Evolutionary conservation across 2,329 filamentous ascomycete genomes (phyloP).

Genomic region (Nothophoma quercina): DNA sequence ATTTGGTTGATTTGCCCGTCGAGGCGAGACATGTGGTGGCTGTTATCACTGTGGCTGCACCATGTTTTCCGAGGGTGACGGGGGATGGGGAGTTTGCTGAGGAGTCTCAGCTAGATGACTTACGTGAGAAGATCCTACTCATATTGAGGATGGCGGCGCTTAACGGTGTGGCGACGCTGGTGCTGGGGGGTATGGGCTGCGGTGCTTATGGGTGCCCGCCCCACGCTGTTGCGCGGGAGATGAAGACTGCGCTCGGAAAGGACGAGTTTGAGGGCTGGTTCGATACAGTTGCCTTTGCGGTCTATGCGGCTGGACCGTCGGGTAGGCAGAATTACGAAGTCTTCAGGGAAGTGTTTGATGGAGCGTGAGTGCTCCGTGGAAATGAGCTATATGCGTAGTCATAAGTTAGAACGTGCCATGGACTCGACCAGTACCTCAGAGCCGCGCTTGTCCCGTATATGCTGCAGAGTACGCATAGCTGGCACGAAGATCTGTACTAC

Average conservation of each 20-base stretch:
- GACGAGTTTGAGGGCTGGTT: slow-evolving; percentile 35
- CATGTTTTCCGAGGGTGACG: slow-evolving; percentile 20
- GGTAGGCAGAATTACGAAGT: slow-evolving; percentile 21
- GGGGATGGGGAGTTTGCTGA: slow-evolving; percentile 19
- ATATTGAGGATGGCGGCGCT: slow-evolving; percentile 25
- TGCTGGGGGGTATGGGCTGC: slow-evolving; percentile 36
- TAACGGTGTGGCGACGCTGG: slow-evolving; percentile 26
- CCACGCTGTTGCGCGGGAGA: slow-evolving; percentile 24
- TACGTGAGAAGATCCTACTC: slow-evolving; percentile 30
- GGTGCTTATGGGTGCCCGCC: slow-evolving; percentile 34
- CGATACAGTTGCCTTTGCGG: slow-evolving; percentile 26
- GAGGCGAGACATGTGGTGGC: slow-evolving; percentile 19
- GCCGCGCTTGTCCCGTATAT: no score
- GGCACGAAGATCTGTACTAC: no score
- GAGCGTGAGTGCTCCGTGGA: neutral
- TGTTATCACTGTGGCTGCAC: slow-evolving; percentile 33
- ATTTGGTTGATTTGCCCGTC: slow-evolving; percentile 22
- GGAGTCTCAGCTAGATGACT: slow-evolving; percentile 12
- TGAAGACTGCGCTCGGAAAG: slow-evolving; percentile 23
- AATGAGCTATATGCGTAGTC: neutral
- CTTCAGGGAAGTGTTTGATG: slow-evolving; percentile 19
- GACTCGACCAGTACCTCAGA: no score
- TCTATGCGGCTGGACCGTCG: slow-evolving; percentile 21
- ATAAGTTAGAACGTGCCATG: no score
- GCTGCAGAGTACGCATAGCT: no score